Evolutionary conservation across 2,329 filamentous ascomycete genomes (phyloP).

Genomic region (Cladophialophora yegresii): DNA sequence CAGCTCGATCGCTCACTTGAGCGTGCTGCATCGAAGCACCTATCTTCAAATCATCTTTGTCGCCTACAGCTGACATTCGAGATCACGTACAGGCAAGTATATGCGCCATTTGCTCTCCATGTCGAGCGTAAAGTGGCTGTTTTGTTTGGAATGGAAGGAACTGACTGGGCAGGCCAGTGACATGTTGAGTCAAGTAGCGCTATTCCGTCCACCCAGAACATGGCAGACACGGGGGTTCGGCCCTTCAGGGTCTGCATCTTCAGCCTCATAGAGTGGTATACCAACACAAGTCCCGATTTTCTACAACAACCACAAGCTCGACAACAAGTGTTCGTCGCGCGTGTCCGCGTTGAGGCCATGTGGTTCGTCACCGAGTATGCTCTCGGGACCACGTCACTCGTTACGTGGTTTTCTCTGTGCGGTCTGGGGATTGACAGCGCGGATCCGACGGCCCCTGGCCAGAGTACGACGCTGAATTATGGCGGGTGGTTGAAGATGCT

Average conservation of each 20-base stretch:
- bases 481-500: too few species aligned
- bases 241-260: not conserved
- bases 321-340: not conserved
- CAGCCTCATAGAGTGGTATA: not conserved
- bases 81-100: not conserved
- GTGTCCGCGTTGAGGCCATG: not conserved
- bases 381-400: not conserved
- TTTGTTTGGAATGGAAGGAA: not conserved
- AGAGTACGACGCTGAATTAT: not conserved
- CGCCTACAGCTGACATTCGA: not conserved
- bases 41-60: not conserved
- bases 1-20: not conserved
- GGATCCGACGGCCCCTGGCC: not conserved
- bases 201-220: not conserved
- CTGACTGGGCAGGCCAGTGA: not conserved
- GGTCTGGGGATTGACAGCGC: not conserved
- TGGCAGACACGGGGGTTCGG: conserved; percentile 3
- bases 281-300: not conserved
- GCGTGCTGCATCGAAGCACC: not conserved
- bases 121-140: not conserved
- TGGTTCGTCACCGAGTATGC: not conserved
- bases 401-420: not conserved
- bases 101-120: not conserved
- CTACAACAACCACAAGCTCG: not conserved
- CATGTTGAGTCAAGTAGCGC: not conserved